Conservation (phyloP, 805 yeast species). For the Pichia phayaonensis region DNA sequence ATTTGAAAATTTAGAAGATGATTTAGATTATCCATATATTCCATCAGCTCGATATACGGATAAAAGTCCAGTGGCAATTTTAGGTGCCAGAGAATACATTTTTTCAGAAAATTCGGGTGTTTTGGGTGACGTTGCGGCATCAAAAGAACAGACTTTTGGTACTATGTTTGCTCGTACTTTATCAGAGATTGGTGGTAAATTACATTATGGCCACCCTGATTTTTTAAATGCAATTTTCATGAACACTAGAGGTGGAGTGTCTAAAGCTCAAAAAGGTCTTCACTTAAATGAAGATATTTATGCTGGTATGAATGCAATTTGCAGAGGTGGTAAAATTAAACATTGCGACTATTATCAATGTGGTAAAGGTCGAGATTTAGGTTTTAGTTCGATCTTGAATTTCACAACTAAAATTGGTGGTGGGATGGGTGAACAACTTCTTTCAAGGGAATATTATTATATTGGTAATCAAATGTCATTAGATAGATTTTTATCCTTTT, state of each 20-base stretch:
- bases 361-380: slow-evolving; percentile 94
- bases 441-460: slow-evolving; percentile 87
- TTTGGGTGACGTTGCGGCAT: slow-evolving; percentile 94
- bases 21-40: slow-evolving; percentile 38
- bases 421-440: slow-evolving; percentile 96
- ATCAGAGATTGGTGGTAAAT: slow-evolving; percentile 89
- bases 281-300: slow-evolving; percentile 93
- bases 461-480: slow-evolving; percentile 84
- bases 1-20: slow-evolving; percentile 63
- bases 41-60: slow-evolving; percentile 47
- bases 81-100: slow-evolving; percentile 92
- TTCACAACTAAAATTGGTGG: slow-evolving; percentile 96
- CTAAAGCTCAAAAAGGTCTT: slow-evolving; percentile 89
- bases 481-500: slow-evolving; percentile 85
- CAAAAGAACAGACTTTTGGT: slow-evolving; percentile 95
- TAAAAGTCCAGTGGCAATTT: slow-evolving; percentile 69
- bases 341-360: slow-evolving; percentile 96
- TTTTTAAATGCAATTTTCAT: slow-evolving; percentile 83
- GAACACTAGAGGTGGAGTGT: slow-evolving; percentile 94
- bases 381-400: slow-evolving; percentile 85
- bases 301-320: slow-evolving; percentile 87
- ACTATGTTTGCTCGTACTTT: slow-evolving; percentile 89
- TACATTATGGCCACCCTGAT: slow-evolving; percentile 97
- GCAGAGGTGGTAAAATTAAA: slow-evolving; percentile 89
- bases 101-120: slow-evolving; percentile 91